Base-by-base conservation (phyloP, 2,329 filamentous ascomycete species). In the Phialophora chinensis region DNA sequence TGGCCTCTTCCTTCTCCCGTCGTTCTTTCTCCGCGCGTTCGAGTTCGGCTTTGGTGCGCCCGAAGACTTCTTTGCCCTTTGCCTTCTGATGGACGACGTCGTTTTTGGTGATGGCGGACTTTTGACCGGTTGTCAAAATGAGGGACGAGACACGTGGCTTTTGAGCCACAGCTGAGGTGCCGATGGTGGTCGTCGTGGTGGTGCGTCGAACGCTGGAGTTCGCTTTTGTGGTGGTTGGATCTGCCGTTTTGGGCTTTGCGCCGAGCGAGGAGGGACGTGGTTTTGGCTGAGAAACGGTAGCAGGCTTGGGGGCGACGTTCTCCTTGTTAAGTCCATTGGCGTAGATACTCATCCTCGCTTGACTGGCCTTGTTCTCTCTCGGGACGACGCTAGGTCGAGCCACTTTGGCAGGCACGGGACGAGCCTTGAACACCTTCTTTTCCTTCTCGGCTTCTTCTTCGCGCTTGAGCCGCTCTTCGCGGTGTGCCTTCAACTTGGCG, bases 401-500 rank as follows among this genome's bases (percentile, higher is more conserved):
- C 38, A 73, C 72, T 11, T 81, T 81, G 17, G 54, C 31, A 11
- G 71, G 71, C 0, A 77, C 79, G 14, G 81, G 81, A 10, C 82
- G 74, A 8, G 83, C 82, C 74, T 83, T 84, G 77, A 84, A 83
- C 68, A 77, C 79, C 73, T 75, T 71, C 25, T 69, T 69, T 17
- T 72, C 74, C 58, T 76, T 75, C 35, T 75, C 72, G 12, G 75
- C 75, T 66, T 78, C 76, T 53, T 79, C 79, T 72, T 83, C 82
- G 29, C 78, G 76, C 68, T 79, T 81, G 60, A 79, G 70, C 0
- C 83, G 79, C 63, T 83, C 82, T 66, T 85, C 82, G 55, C 80
- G 79, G 25, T 82, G 78, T 6, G 81, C 83, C 71, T 82, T 85
- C n/a, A 85, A 74, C 69, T 82, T 85, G 4, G 83, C 83, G 2